Evolutionary conservation across 2,329 filamentous ascomycete genomes (phyloP).

Genomic region (Fonsecaea erecta): DNA sequence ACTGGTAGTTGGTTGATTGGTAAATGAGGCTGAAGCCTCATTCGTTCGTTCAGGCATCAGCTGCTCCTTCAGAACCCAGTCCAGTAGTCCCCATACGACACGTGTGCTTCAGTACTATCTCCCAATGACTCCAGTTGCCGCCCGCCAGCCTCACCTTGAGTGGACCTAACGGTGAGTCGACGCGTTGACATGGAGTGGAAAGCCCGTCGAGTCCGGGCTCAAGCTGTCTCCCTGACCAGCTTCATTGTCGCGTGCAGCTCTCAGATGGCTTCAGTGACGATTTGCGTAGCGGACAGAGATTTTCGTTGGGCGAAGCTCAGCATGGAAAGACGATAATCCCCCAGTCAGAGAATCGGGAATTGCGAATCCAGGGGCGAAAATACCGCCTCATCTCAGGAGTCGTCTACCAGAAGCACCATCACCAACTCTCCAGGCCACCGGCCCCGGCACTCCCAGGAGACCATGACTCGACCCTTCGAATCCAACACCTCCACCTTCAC

Average conservation of each 20-base stretch:
- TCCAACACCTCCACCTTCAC: conserved; percentile 55
- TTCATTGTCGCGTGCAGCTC: neutral
- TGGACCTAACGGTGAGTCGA: neutral
- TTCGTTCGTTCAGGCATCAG: neutral
- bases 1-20: neutral
- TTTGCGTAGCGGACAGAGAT: neutral
- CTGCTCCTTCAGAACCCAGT: neutral
- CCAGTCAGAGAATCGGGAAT: neutral
- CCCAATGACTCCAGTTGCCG: neutral
- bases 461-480: conserved; percentile 54
- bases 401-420: conserved; percentile 46
- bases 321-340: neutral
- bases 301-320: neutral
- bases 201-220: neutral
- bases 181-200: neutral
- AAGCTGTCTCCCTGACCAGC: neutral
- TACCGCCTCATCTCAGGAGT: conserved; percentile 47
- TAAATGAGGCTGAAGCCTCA: neutral
- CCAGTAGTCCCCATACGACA: neutral
- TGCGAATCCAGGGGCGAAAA: neutral
- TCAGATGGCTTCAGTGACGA: neutral
- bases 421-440: conserved; percentile 47
- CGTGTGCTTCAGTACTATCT: neutral
- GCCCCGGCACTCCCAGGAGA: conserved; percentile 50
- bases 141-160: neutral